Evolutionary conservation across 2,329 filamentous ascomycete genomes (phyloP), one percentile per base, ranked within the genome.

Genomic region (Beauveria asiatica): DNA sequence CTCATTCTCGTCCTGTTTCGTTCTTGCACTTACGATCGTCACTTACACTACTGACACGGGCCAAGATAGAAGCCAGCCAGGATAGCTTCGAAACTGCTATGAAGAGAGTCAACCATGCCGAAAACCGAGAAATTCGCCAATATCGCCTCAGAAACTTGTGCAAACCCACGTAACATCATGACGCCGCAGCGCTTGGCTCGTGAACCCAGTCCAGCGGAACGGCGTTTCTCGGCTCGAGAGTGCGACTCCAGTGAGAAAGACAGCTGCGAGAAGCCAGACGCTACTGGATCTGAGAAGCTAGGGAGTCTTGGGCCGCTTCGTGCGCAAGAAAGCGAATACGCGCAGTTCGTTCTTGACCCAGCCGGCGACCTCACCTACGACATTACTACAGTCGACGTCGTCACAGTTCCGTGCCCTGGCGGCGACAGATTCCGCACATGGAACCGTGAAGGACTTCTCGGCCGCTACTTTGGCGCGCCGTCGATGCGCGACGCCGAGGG

Each of bases 331-430:
- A 23, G 7, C 9, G 37, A 41, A 16, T 46, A 17, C 7, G 44
- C 39, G 1, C 68, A 69, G 44, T 74, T 75, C 63, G 67, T 64
- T 21, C 62, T 74, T 39, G 73, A 75, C 54, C 73, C 73, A 0
- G 66, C 64, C 5, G 73, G 73, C 17, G 65, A 70, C 27, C 64
- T 69, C 39, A 75, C 73, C 3, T 69, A 82, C 64, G 81, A 83
- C 61, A 75, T 82, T 65, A 83, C 81, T 1, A 75, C 72, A 3
- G 80, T 82, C 51, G 81, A 83, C 59, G 72, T 83, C 48, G 73
- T 83, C 44, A 75, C 80, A 6, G 76, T 83, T 6, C 79, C 81
- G 0, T 83, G 81, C 62, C 76, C 80, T 0, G 81, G 80, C 0
- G 80, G 77, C 0, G 76, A 82, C 44, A 73, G 80, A 1, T 68